Evolutionary conservation across 352 stramenopile species (phyloP), one percentile per base, ranked within the genome.

Genomic region (Globisporangium perplexum): DNA sequence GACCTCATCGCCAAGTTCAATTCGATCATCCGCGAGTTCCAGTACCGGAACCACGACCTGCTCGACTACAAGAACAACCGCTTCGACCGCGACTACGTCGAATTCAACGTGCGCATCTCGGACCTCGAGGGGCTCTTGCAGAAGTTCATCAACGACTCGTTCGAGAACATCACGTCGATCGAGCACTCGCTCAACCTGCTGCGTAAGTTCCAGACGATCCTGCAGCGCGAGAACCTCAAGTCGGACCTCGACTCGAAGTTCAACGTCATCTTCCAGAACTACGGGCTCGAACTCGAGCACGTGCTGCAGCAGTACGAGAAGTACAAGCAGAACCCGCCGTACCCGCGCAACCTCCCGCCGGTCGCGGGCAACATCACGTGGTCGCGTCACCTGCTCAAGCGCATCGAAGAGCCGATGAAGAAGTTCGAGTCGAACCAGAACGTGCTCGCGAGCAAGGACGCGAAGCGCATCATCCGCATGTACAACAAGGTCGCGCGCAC

Each of bases 251-350:
- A 99, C 68, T 98, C 93, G 23, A 99, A 99, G 69, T 96, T 99
- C 47, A 98, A 98, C 68, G 96, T 99, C 44, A 99, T 99, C 55
- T 99, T 98, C 63, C 94, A 99, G 67, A 99, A 99, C 66, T 99
- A 99, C 60, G 96, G 96, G 5, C 66, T 98, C 22, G 96, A 99
- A 62, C 83, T 99, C 2, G 96, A 99, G 70, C 92, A 98, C 58
- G 96, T 98, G 4, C 82, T 99, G 47, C 88, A 98, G 66, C 90
- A 99, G 47, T 99, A 99, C 61, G 96, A 99, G 48, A 98, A 98
- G 62, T 89, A 99, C 70, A 99, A 99, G 65, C 90, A 98, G 53
- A 96, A 96, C 52, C 96, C 96, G 48, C 96, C 96, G 18, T 98
- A 99, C 38, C 90, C 95, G 24, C 86, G 96, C 7, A 99, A 99